These are phyloP conservation scores for Rutstroemia sp. DNA, from an alignment of 2,329 filamentous ascomycete genomes.

Conservation along the genomic window DNA sequence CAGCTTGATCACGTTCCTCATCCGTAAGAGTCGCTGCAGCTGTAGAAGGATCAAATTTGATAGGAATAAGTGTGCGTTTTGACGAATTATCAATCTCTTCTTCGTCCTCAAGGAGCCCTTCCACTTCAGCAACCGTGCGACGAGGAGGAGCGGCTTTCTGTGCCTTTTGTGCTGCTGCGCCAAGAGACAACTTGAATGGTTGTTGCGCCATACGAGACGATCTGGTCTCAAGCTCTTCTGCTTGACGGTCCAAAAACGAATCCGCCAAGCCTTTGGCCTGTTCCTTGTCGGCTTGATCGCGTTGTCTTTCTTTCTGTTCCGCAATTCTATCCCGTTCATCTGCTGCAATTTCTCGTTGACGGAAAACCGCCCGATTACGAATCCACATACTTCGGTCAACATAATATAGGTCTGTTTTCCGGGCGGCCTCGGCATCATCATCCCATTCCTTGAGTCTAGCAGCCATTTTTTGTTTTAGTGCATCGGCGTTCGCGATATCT, in stretches of 20 bases:
- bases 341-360: constrained; percentile 63
- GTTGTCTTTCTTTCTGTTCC: constrained; percentile 68
- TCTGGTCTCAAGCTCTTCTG: constrained; percentile 61
- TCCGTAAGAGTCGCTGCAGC: constrained; percentile 66
- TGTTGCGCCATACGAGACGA: constrained; percentile 46
- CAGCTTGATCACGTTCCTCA: constrained; percentile 78
- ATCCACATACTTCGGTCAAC: constrained; percentile 79
- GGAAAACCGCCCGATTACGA: constrained; percentile 67
- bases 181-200: constrained; percentile 87
- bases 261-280: constrained; percentile 80
- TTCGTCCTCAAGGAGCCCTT: constrained; percentile 90
- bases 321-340: constrained; percentile 78
- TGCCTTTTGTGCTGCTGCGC: constrained; percentile 73
- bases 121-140: constrained; percentile 86
- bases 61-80: constrained; percentile 72
- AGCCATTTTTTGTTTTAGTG: constrained; percentile 59
- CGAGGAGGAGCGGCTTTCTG: constrained; percentile 51
- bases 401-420: constrained; percentile 77
- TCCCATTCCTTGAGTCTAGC: constrained; percentile 76
- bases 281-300: constrained; percentile 64
- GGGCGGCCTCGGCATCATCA: constrained; percentile 72
- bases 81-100: constrained; percentile 66
- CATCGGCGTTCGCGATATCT: constrained; percentile 58
- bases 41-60: constrained; percentile 65
- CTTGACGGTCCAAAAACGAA: constrained; percentile 80